These are phyloP conservation scores for Dendrocalamus latiflorus DNA, from an alignment of 202 grass and related monocot species.

Conservation along the genomic window DNA sequence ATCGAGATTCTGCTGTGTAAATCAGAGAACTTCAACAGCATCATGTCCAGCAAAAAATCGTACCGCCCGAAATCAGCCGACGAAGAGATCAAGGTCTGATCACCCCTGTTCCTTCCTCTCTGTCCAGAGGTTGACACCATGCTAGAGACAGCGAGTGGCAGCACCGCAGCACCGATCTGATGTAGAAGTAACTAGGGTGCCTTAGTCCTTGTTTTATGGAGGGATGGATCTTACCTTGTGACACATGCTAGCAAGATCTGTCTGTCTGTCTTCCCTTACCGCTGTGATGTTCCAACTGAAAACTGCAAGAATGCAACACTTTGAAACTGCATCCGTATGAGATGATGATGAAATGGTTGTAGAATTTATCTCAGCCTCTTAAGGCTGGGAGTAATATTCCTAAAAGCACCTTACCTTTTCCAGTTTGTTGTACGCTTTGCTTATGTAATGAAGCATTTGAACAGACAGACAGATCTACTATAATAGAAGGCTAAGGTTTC, in stretches of 20 bases:
- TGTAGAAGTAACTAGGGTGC: conserved; percentile 28
- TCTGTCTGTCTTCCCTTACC: neutral
- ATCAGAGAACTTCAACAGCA: conserved; percentile 59
- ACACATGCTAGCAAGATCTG: neutral
- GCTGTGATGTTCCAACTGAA: conserved; percentile 17
- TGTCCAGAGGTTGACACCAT: conserved; percentile 16
- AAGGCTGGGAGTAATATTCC: conserved; percentile 8
- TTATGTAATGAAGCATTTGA: conserved; percentile 13
- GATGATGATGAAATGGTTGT: conserved; percentile 18
- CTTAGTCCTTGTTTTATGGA: conserved; percentile 27
- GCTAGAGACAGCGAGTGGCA: conserved; percentile 5
- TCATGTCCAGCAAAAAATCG: conserved; percentile 56
- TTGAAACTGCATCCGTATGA: conserved; percentile 17
- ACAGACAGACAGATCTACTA: neutral
- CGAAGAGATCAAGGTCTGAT: conserved; percentile 58
- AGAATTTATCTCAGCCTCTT: neutral
- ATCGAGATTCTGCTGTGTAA: conserved; percentile 96
- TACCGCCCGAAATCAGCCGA: conserved; percentile 43
- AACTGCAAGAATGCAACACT: neutral
- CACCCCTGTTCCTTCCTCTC: neutral
- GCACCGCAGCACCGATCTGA: neutral
- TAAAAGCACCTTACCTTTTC: neutral
- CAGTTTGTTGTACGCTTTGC: conserved; percentile 2
- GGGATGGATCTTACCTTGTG: conserved; percentile 11
- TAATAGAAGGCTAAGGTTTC: conserved; percentile 9